These are phyloP conservation scores for Sphagnum magellanicum DNA, from an alignment of 228 moss, liverwort and hornwort genomes.

Conservation along the genomic window DNA sequence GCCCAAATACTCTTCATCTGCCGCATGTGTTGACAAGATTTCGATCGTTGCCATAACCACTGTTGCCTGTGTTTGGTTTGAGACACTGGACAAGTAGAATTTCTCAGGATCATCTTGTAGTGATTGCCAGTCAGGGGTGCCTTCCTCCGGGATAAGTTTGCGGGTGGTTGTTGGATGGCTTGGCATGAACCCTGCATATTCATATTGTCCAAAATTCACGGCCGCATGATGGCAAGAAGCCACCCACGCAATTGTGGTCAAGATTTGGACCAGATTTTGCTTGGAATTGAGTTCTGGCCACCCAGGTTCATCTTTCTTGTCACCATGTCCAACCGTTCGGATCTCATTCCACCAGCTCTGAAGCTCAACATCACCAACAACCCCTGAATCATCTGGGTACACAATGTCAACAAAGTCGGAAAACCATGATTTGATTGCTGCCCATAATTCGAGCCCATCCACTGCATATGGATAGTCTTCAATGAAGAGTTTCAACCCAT, in stretches of 20 bases:
- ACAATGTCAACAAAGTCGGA: constrained; percentile 51
- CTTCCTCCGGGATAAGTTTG: constrained; percentile 42
- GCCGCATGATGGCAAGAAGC: constrained; percentile 77
- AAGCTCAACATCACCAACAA: constrained; percentile 57
- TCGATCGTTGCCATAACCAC: constrained; percentile 75
- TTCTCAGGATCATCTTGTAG: constrained; percentile 41
- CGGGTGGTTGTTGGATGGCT: constrained; percentile 67
- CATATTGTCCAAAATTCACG: constrained; percentile 88
- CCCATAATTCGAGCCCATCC: constrained; percentile 65
- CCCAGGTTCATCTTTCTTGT: constrained; percentile 75
- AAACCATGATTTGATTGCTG: constrained; percentile 49
- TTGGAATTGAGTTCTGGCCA: constrained; percentile 60
- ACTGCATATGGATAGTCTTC: constrained; percentile 73
- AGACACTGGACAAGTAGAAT: constrained; percentile 43
- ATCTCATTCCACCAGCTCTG: constrained; percentile 90
- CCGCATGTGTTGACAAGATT: constrained; percentile 75
- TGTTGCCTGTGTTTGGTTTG: constrained; percentile 56
- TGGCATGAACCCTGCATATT: constrained; percentile 71
- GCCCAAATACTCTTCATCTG: constrained; percentile 86
- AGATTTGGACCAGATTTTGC: constrained; percentile 35
- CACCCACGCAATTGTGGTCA: constrained; percentile 75
- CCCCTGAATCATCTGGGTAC: constrained; percentile 21
- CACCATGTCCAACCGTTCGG: constrained; percentile 50
- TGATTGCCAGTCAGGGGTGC: constrained; percentile 29
- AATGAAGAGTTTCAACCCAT: constrained; percentile 51